These are phyloP conservation scores for Ceratobasidium sp. DNA, from an alignment of 1,284 basidiomycete genomes.

Conservation along the genomic window DNA sequence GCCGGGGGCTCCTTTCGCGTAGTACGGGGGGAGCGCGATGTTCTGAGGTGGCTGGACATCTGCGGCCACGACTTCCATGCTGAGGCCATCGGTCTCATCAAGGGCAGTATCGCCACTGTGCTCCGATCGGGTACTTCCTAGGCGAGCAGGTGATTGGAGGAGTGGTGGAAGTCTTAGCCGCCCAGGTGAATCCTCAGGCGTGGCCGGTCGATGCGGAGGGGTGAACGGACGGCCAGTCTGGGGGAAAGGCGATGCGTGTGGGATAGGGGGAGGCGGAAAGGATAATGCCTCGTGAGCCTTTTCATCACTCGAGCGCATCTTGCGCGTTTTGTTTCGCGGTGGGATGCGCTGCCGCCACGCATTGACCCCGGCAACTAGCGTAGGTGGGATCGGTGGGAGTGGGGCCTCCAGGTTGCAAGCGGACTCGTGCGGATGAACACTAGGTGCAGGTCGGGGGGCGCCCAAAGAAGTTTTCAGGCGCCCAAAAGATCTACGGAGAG, in stretches of 20 bases:
- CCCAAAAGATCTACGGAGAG: background rate
- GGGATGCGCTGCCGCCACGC: slow-evolving; percentile 44
- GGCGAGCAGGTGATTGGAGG: slow-evolving; percentile 41
- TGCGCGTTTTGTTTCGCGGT: slow-evolving; percentile 33
- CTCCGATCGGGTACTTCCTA: slow-evolving; percentile 35
- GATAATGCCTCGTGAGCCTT: slow-evolving; percentile 8
- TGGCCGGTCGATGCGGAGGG: slow-evolving; percentile 31
- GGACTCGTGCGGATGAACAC: slow-evolving; percentile 10
- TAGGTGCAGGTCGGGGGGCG: slow-evolving; percentile 8
- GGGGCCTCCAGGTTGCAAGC: slow-evolving; percentile 1
- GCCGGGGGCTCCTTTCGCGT: slow-evolving; percentile 4
- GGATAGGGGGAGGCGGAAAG: slow-evolving; percentile 8
- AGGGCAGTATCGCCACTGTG: slow-evolving; percentile 44
- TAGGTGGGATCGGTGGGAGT: slow-evolving; percentile 10
- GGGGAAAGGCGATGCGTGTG: slow-evolving; percentile 36
- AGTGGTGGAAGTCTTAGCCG: slow-evolving; percentile 41
- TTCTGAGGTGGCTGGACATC: slow-evolving; percentile 38
- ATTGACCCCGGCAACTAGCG: slow-evolving; percentile 40
- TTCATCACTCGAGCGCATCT: slow-evolving; percentile 19
- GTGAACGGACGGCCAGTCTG: slow-evolving; percentile 17
- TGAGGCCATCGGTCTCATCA: slow-evolving; percentile 41
- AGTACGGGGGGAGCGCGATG: background rate
- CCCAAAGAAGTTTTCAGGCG: slow-evolving; percentile 22
- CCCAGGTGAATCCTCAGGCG: slow-evolving; percentile 38
- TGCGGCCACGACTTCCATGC: slow-evolving; percentile 43